Base-by-base conservation (phyloP, 306 rosid species). In the Vigna hirtella region DNA sequence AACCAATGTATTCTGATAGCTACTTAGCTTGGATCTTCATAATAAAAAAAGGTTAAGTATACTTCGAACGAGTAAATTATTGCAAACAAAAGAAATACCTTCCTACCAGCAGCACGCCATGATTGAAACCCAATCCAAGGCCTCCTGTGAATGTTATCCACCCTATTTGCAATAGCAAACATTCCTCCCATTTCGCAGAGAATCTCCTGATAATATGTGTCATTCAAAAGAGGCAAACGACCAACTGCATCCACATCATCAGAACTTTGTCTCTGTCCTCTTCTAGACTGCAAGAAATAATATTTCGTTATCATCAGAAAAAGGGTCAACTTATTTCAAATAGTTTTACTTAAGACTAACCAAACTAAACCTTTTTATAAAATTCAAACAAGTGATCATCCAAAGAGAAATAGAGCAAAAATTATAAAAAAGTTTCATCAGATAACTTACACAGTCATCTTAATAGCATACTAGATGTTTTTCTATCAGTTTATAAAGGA, bases 41-140 rank as follows among this genome's bases (percentile, higher is more conserved):
- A 71, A 61, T 50, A 59, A 68, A 9, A 26, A 69, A 74, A 76
- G 76, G 55, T 72, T 50, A 9, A 47, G 32, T 20, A 38, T 9
- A 53, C 22, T 57, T 20, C 32, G 26, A 28, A 32, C 18, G 43
- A 66, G 55, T 56, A 80, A 48, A 30, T 36, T 43, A 28, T 30
- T 22, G 57, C 51, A 67, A 58, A 49, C 32, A 81, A 20, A 72
- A 87, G 79, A 70, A 89, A 81, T 93, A 95, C 99, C 99, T 93
- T 89, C 86, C 94, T 90, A 87, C 97, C 97, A 86, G 96, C 92
- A 67, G 99, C 99, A 68, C 79, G 99, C 99, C 99, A 95, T 81
- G 99, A 93, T 72, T 93, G 97, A 81, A 95, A 95, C 83, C 99
- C 99, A 80, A 95, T 91, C 99, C 99, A 95, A 77, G 98, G 98